These are phyloP conservation scores for Darksidea phi DNA, from an alignment of 495 filamentous ascomycete genomes.

Conservation along the genomic window DNA sequence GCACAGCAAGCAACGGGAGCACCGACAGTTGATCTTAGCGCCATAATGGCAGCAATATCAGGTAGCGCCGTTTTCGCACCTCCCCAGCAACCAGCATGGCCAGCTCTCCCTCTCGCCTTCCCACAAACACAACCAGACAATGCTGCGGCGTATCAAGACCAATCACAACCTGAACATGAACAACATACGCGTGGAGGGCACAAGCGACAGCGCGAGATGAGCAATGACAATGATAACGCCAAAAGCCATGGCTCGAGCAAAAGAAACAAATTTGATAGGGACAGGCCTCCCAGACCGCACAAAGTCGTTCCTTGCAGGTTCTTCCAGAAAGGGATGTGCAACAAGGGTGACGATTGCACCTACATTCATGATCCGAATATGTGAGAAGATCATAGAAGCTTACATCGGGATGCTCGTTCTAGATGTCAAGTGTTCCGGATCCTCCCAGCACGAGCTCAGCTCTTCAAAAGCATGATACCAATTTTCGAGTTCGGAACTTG, in stretches of 20 bases:
- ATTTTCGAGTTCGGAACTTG: background rate
- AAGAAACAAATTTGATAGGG: conserved; percentile 21
- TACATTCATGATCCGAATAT: conserved; percentile 63
- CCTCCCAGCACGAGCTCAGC: background rate
- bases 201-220: conserved; percentile 15
- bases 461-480: background rate
- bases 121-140: background rate
- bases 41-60: background rate
- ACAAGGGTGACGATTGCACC: conserved; percentile 81
- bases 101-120: conserved; percentile 7
- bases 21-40: background rate
- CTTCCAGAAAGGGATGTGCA: conserved; percentile 74
- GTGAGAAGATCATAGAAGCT: background rate
- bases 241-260: conserved; percentile 23
- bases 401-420: too few species aligned
- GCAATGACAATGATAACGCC: conserved; percentile 8
- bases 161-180: conserved; percentile 8
- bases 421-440: too few species aligned
- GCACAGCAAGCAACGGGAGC: background rate
- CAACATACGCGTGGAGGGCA: conserved; percentile 3
- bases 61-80: background rate
- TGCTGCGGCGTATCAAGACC: background rate
- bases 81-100: background rate
- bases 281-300: conserved; percentile 25
- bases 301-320: conserved; percentile 64